Conservation (phyloP, 2,329 filamentous ascomycete genomes). For the Exophiala spinifera region DNA sequence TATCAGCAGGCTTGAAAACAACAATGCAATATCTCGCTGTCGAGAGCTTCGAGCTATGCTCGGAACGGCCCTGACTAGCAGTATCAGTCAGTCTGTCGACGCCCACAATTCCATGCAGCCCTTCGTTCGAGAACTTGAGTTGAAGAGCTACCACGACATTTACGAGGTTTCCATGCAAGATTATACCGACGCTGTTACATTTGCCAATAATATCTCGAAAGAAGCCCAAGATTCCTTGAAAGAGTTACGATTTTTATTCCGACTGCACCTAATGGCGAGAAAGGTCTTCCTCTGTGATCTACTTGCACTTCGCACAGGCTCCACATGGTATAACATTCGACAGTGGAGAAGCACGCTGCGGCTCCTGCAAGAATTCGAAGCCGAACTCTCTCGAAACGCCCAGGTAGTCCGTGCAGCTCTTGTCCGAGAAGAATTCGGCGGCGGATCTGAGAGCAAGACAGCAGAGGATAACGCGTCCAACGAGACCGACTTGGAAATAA, state of each 20-base stretch:
- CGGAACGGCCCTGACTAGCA: constrained; percentile 64
- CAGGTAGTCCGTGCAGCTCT: constrained; percentile 15
- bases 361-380: constrained; percentile 76
- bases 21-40: constrained; percentile 74
- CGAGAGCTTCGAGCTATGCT: constrained; percentile 74
- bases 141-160: constrained; percentile 90
- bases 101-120: constrained; percentile 66
- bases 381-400: constrained; percentile 8
- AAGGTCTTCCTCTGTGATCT: constrained; percentile 88
- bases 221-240: constrained; percentile 77
- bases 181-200: constrained; percentile 65
- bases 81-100: constrained; percentile 69
- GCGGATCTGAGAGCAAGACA: neutral
- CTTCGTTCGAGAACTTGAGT: constrained; percentile 73
- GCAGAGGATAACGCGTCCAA: neutral
- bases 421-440: constrained; percentile 22
- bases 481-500: constrained; percentile 29
- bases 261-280: constrained; percentile 73
- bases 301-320: constrained; percentile 75
- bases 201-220: constrained; percentile 62
- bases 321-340: constrained; percentile 24
- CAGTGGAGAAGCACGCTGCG: constrained; percentile 59
- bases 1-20: constrained; percentile 86
- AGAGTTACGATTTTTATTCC: constrained; percentile 75
- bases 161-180: constrained; percentile 76